A percentile compares a stretch with the other conserved stretches of the same genome.
phyloP scores from a whole-genome alignment of 805 yeast species.

The Saccharomycopsis olivae region DNA sequence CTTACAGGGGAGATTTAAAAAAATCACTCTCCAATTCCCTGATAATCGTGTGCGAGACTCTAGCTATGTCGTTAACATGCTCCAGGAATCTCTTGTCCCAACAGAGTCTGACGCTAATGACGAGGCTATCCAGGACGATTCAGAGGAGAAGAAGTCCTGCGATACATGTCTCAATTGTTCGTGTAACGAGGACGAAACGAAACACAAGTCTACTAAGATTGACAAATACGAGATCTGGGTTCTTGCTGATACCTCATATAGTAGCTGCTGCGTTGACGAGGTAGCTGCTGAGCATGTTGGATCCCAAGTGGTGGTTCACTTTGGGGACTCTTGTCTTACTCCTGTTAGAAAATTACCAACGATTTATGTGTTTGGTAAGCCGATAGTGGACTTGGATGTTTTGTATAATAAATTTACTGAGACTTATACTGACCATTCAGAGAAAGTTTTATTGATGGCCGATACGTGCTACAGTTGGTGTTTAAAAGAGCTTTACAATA shows the following conservation, averaged over 20 bases:
- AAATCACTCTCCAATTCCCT: constrained; percentile 84
- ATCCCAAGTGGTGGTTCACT: constrained; percentile 81
- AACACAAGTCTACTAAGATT: constrained; percentile 19
- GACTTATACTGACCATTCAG: constrained; percentile 30
- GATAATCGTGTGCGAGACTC: constrained; percentile 74
- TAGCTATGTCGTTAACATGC: constrained; percentile 48
- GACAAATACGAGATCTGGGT: constrained; percentile 46
- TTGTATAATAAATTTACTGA: constrained; percentile 32
- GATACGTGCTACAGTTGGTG: constrained; percentile 55
- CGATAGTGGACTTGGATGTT: constrained; percentile 35
- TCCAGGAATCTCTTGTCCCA: constrained; percentile 28
- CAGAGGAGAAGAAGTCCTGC: neutral
- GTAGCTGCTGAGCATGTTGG: constrained; percentile 90
- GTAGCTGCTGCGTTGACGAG: constrained; percentile 93
- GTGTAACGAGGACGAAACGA: constrained; percentile 5
- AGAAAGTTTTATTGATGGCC: constrained; percentile 55
- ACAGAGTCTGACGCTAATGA: constrained; percentile 9
- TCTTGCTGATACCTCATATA: constrained; percentile 91
- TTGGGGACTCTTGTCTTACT: constrained; percentile 90
- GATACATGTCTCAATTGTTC: constrained; percentile 5
- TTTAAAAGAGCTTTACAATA: constrained; percentile 30
- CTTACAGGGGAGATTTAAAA: constrained; percentile 31
- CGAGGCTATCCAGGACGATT: neutral
- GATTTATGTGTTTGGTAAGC: constrained; percentile 69
- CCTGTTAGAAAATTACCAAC: constrained; percentile 66